phyloP scores from a whole-genome alignment of 2,329 filamentous ascomycete species.

The Proliferodiscus dingleyae region DNA sequence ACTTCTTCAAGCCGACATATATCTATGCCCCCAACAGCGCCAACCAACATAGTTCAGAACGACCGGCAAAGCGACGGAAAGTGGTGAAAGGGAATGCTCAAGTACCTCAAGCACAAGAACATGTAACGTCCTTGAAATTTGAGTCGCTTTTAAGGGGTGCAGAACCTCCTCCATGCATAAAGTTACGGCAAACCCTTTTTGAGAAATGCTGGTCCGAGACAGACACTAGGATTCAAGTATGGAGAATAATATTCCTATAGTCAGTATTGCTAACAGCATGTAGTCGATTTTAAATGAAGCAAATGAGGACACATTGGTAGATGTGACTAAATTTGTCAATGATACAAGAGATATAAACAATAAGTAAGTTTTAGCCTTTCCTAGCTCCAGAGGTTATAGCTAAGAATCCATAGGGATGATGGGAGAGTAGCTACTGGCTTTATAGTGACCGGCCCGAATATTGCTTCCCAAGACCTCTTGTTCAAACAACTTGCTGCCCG shows the following conservation, averaged over 20 bases:
- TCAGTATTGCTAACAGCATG: conserved; percentile 2
- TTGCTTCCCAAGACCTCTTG: conserved; percentile 69
- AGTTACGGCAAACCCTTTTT: conserved; percentile 55
- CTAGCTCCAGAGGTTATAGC: background rate
- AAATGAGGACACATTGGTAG: conserved; percentile 54
- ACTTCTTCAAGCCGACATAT: conserved; percentile 31
- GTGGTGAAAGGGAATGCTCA: conserved; percentile 22
- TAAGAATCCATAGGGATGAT: conserved; percentile 11
- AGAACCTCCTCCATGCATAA: conserved; percentile 45
- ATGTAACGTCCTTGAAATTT: conserved; percentile 34
- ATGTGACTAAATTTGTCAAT: conserved; percentile 53
- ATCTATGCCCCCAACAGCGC: conserved; percentile 29
- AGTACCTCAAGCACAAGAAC: background rate
- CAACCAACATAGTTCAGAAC: conserved; percentile 19
- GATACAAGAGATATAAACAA: conserved; percentile 30
- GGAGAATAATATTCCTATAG: conserved; percentile 29
- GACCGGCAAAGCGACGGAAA: conserved; percentile 34
- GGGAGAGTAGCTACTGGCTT: conserved; percentile 55
- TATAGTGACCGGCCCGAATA: conserved; percentile 73
- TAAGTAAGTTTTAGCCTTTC: conserved; percentile 7
- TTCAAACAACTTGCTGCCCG: conserved; percentile 63
- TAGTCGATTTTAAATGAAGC: conserved; percentile 54
- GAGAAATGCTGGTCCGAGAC: conserved; percentile 59
- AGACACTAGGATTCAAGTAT: conserved; percentile 57
- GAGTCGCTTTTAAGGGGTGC: conserved; percentile 49